Evolutionary conservation across 805 yeast species (phyloP), one percentile per base, ranked within the genome.

Genomic region (Metschnikowia colocasiae): DNA sequence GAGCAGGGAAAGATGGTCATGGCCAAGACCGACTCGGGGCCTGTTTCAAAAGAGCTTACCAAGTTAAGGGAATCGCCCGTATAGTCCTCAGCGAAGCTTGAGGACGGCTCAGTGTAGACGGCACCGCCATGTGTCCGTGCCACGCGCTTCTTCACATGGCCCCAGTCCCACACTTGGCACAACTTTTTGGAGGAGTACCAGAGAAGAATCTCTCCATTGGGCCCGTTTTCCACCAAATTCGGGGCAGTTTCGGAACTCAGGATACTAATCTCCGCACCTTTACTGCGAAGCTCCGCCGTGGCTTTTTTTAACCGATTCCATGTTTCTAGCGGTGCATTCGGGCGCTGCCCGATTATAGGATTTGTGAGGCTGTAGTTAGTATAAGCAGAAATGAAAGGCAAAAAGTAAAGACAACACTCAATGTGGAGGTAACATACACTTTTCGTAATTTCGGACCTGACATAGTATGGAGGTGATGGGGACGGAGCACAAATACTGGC

Each of bases 291-390:
- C 2, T 53, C 56, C 6, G 36, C 20, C 7, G 52, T 43, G 27
- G 71, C 59, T 44, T 64, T 70, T 52, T 67, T 69, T 50, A 72
- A 59, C 49, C 71, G 69, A 47, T 62, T 65, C 74, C 75, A 71
- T 0, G 76, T 62, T 25, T 75, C 76, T 8, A 67, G 59, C 4
- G 74, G 62, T 1, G 74, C 63, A 18, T 75, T 75, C 25, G 69
- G 56, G 46, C 63, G 60, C 51, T 69, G 63, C 5, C 74, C 76
- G 43, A 59, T 59, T 45, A 63, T 62, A 1, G 69, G 66, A 33
- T 63, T 56, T 19, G 69, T 62, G 42, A 64, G 67, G 29, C 68
- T 63, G 22, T 15, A 9, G 52, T 53, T 49, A 47, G 52, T 47
- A 49, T 3, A 32, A 6, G 3, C 4, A 18, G 7, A n/a, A 29